Evolutionary conservation across 169 alveolate species (phyloP).

Genomic region (Plasmodium inui): DNA sequence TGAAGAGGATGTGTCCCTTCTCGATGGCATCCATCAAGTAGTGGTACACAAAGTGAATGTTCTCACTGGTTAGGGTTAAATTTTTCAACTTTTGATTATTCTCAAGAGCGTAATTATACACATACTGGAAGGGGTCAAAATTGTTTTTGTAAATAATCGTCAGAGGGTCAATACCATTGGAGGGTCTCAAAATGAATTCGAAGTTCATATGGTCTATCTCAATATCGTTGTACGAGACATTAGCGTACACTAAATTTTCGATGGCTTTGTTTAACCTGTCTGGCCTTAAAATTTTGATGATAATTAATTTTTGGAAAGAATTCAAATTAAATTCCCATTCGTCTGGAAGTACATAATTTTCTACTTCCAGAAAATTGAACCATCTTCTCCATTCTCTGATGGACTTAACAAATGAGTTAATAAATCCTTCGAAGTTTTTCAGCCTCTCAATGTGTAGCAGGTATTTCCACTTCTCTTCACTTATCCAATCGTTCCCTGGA

Average conservation of each 20-base stretch:
- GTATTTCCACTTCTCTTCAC: constrained; percentile 54
- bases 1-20: constrained; percentile 64
- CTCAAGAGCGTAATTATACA: constrained; percentile 39
- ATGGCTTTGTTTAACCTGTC: constrained; percentile 76
- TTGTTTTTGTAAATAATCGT: constrained; percentile 49
- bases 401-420: constrained; percentile 72
- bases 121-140: constrained; percentile 73
- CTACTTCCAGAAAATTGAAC: constrained; percentile 70
- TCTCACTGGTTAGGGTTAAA: constrained; percentile 45
- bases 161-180: constrained; percentile 51
- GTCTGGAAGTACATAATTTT: constrained; percentile 67
- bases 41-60: constrained; percentile 43
- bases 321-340: constrained; percentile 78
- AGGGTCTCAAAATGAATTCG: constrained; percentile 41
- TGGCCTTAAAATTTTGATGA: constrained; percentile 70
- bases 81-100: constrained; percentile 65
- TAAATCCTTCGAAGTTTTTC: constrained; percentile 72
- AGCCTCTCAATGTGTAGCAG: constrained; percentile 65
- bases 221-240: constrained; percentile 66
- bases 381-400: constrained; percentile 78
- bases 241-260: constrained; percentile 45
- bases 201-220: constrained; percentile 63
- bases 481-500: constrained; percentile 77
- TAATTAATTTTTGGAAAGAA: constrained; percentile 70
- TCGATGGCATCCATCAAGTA: constrained; percentile 69